Conservation (phyloP, 192 early-diverging fungal genomes). For the Coemansia sp. region DNA sequence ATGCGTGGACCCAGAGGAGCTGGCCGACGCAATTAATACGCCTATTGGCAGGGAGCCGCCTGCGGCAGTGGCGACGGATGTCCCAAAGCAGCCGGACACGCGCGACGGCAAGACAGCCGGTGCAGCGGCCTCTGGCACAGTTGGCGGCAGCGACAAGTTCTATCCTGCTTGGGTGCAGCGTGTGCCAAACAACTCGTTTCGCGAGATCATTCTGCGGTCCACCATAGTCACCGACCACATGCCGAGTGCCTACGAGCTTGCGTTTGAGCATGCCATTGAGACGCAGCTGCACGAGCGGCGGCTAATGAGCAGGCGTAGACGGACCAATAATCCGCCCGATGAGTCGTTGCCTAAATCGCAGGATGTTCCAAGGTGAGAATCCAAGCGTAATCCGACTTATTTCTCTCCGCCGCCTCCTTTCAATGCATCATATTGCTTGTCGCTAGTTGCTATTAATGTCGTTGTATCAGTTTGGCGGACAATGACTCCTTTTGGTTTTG, state of each 20-base stretch:
- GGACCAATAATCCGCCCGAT: background rate
- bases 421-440: too few species aligned
- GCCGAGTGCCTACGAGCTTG: slow-evolving; percentile 54
- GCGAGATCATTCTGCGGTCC: slow-evolving; percentile 49
- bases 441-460: too few species aligned
- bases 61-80: background rate
- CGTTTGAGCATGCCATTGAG: slow-evolving; percentile 48
- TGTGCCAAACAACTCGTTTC: slow-evolving; percentile 33
- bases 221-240: slow-evolving; percentile 53
- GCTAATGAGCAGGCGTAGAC: slow-evolving; percentile 25
- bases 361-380: background rate
- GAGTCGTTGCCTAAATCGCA: background rate
- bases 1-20: slow-evolving; percentile 32
- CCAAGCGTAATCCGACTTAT: too few species aligned
- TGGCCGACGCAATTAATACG: slow-evolving; percentile 50
- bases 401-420: too few species aligned
- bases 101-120: background rate
- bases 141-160: slow-evolving; percentile 27
- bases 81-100: background rate
- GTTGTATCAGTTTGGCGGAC: too few species aligned
- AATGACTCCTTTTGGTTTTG: too few species aligned
- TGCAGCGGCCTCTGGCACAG: slow-evolving; percentile 2
- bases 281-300: slow-evolving; percentile 52
- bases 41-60: slow-evolving; percentile 14
- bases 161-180: slow-evolving; percentile 47